phyloP scores from a whole-genome alignment of 148 eudicot genomes.

The Arbutus unedo region DNA sequence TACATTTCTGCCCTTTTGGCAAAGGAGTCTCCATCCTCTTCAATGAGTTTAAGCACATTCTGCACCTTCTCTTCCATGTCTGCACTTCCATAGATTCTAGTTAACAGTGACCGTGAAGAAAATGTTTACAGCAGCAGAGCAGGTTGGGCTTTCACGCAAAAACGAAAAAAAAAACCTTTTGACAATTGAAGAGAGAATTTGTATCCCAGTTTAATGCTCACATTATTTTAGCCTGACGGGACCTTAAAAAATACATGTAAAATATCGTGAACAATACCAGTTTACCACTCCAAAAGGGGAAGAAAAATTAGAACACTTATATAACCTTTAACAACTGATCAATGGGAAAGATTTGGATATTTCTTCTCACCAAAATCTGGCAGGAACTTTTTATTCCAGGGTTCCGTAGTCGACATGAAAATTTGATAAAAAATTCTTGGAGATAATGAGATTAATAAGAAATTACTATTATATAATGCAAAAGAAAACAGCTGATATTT shows the following conservation, averaged over 20 bases:
- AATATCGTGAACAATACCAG: background rate
- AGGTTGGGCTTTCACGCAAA: background rate
- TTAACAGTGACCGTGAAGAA: background rate
- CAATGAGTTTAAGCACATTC: constrained; percentile 61
- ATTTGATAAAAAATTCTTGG: background rate
- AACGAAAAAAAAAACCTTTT: background rate
- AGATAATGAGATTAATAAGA: too few relatives aligned
- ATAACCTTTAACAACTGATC: background rate
- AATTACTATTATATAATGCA: background rate
- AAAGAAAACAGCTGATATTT: background rate
- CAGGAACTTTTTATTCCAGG: background rate
- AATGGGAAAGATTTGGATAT: background rate
- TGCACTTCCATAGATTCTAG: constrained; percentile 27
- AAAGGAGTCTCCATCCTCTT: constrained; percentile 92
- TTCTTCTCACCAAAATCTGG: background rate
- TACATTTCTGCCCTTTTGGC: constrained; percentile 98
- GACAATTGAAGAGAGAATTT: background rate
- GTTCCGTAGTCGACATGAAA: background rate
- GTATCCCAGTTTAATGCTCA: background rate
- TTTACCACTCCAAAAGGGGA: background rate
- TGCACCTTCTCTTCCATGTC: constrained; percentile 95
- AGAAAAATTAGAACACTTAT: background rate
- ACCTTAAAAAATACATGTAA: background rate
- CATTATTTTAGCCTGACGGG: background rate
- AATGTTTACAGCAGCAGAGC: background rate